Evolutionary conservation across 495 filamentous ascomycete species (phyloP).

Genomic region (Penicillium alfredii): DNA sequence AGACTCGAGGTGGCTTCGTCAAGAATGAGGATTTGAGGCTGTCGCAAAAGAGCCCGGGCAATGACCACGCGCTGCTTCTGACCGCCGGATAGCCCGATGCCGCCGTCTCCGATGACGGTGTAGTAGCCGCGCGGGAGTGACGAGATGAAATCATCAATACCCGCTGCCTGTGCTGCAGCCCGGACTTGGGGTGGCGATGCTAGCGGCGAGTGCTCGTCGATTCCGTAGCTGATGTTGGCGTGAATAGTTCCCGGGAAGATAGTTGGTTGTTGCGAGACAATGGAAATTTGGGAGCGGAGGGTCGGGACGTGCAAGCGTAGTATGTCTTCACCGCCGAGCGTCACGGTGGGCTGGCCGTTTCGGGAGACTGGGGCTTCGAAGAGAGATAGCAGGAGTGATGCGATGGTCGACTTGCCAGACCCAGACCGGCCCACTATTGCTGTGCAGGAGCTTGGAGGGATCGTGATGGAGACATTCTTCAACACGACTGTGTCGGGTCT

Average conservation of each 20-base stretch:
- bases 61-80: constrained; percentile 81
- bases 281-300: constrained; percentile 62
- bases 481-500: constrained; percentile 50
- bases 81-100: constrained; percentile 68
- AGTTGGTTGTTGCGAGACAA: constrained; percentile 73
- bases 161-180: constrained; percentile 58
- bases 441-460: constrained; percentile 54
- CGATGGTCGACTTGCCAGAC: constrained; percentile 83
- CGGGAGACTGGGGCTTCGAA: constrained; percentile 41
- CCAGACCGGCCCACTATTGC: constrained; percentile 81
- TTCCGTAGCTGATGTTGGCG: constrained; percentile 77
- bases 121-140: constrained; percentile 68
- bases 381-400: constrained; percentile 64
- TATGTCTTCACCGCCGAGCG: constrained; percentile 52
- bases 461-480: constrained; percentile 51
- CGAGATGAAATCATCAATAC: constrained; percentile 74
- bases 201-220: constrained; percentile 39
- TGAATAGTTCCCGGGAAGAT: constrained; percentile 69
- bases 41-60: constrained; percentile 67
- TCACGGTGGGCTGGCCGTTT: constrained; percentile 34
- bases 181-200: constrained; percentile 37
- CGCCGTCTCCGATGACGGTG: constrained; percentile 74
- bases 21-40: constrained; percentile 66
- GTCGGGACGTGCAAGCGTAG: constrained; percentile 50
- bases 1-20: constrained; percentile 86